Evolutionary conservation across 768 basidiomycete genomes (phyloP).

Genomic region (Tulasnella sp.): DNA sequence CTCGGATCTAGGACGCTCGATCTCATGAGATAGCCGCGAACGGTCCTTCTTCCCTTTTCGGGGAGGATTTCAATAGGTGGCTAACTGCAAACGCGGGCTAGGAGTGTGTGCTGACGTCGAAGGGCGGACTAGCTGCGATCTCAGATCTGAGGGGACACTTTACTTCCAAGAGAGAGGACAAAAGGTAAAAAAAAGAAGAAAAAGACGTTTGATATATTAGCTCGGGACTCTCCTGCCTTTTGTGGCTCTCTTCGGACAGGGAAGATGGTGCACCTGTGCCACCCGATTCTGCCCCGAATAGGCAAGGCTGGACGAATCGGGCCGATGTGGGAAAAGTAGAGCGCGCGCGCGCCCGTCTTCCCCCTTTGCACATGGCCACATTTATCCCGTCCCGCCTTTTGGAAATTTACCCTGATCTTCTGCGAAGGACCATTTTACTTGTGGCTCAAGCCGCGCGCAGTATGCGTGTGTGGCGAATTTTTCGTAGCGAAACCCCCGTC

Average conservation of each 20-base stretch:
- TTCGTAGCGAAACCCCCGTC: no score
- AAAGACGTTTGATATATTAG: background rate
- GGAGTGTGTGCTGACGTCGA: background rate
- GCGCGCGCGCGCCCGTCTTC: background rate
- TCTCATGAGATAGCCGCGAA: conserved; percentile 8
- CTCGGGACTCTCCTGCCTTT: background rate
- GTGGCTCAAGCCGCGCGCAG: no score
- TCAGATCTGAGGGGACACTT: background rate
- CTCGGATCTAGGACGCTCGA: background rate
- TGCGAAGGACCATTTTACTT: no score
- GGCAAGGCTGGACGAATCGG: background rate
- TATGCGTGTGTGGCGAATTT: no score
- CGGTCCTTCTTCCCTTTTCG: background rate
- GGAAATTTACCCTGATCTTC: conserved; percentile 5
- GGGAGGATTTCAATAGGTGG: background rate
- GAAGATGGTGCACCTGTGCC: background rate
- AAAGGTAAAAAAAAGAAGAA: background rate
- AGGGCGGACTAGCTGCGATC: background rate
- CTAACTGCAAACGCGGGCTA: background rate
- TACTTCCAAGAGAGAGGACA: conserved; percentile 13
- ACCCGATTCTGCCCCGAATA: conserved; percentile 8
- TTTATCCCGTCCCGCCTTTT: background rate
- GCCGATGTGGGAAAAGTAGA: background rate
- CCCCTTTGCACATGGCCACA: background rate
- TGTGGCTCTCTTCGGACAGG: background rate